Evolutionary conservation across 306 rosid genomes (phyloP), one percentile per base, ranked within the genome.

Genomic region (Mimosa bimucronata): DNA sequence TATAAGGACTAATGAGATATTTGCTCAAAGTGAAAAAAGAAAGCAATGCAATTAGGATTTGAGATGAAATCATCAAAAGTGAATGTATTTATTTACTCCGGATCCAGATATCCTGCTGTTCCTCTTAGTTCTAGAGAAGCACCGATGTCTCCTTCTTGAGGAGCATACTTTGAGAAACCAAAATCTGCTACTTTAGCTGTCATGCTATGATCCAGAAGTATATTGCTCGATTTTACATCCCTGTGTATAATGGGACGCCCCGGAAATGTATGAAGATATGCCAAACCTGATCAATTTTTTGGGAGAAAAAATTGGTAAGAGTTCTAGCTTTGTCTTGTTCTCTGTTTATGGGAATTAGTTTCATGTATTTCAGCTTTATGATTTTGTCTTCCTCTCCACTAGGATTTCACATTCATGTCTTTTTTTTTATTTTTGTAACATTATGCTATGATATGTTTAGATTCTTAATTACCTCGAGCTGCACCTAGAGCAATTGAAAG

Each of bases 121-220:
- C 94, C 98, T 86, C 98, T 88, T 61, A 92, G 97, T 90, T 94
- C 98, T 79, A 92, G 89, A 81, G 98, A 94, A 83, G 87, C 97
- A 70, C 92, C n/a, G 9, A 26, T 92, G 73, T 94, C 97, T 69
- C 97, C 98, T 85, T 92, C 97, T 80, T 89, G 97, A 64, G 98
- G 94, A 82, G 98, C 98, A 78, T 91, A 92, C 78, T 91, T 94
- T 82, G 98, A 94, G 83, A 94, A 94, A 69, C 97, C 93, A 61
- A 94, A 94, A 83, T 94, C 98, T 57, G 98, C 97, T 38, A 91
- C 98, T 87, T 94, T 94, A 60, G 98, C 97, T 66, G 89, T 87
- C 98, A 94, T 94, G 83, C 93, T 94, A 31, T 94, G 91, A 76
- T 94, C 98, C 66, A 94, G 79, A 80, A 92, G 97, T 87, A 92